Evolutionary conservation across 768 basidiomycete genomes (phyloP), one percentile per base, ranked within the genome.

Genomic region (Exidia glandulosa): DNA sequence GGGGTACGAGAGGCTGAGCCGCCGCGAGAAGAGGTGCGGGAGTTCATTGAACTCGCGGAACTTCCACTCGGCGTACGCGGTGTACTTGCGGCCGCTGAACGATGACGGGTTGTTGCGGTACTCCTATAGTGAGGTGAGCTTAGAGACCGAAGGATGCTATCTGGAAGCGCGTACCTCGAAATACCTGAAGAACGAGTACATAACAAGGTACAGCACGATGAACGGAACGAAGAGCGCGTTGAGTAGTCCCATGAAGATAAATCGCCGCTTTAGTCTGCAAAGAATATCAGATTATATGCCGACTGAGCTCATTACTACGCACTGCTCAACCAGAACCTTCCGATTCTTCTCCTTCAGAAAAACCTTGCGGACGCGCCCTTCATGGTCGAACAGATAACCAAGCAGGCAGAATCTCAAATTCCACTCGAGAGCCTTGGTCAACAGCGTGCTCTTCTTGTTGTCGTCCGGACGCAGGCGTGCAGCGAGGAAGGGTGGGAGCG

Each of bases 121-220:
- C 79, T 99, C 94, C 96, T 99, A 65, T 16, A 54, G 25, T 29
- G 7, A 36, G 32, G 31, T 31, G 19, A 37, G 32, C 27, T 19
- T n/a, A 33, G 33, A 41, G 12, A 41, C 41, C 25, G 37, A 58
- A 58, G 25, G 23, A 10, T 4, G n/a, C n/a, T n/a, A n/a, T n/a
- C n/a, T n/a, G n/a, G n/a, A n/a, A n/a, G 23, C 13, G 71, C 84
- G 57, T 55, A 93, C 96, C 79, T 99, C 96, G 63, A 99, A 99
- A 71, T 99, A 99, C 3, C 95, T 89, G 79, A 99, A 99, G 80
- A 99, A 99, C 1, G 94, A 98, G 70, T 96, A 99, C 85, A 98
- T 90, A 41, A 98, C 73, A 47, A 97, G 82, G 71, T 99, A 99
- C 19, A 94, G 75, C 32, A 98, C 90, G 67, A 99, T 98, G 74